These are phyloP conservation scores for Boletus reticulatus DNA, from an alignment of 768 basidiomycete genomes.

Conservation along the genomic window DNA sequence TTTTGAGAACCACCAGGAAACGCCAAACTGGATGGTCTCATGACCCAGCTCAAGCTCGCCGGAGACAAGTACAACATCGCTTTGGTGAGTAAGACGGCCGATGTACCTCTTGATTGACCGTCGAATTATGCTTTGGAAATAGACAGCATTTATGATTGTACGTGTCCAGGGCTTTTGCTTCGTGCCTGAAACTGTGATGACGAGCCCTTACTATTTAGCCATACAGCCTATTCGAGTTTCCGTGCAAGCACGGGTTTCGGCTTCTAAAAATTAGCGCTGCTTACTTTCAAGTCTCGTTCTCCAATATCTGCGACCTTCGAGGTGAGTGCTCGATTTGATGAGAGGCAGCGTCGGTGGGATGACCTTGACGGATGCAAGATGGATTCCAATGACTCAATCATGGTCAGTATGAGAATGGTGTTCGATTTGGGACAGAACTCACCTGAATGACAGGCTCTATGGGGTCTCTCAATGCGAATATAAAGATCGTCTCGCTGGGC, in stretches of 20 bases:
- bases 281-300: neutral
- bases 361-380: neutral
- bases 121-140: neutral
- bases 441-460: neutral
- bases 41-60: slow-evolving; percentile 50
- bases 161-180: neutral
- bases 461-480: neutral
- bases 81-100: slow-evolving; percentile 38
- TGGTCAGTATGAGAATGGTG: neutral
- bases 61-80: slow-evolving; percentile 67
- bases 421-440: no score
- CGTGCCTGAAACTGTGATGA: neutral
- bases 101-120: neutral
- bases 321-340: neutral
- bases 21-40: slow-evolving; percentile 63
- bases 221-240: neutral
- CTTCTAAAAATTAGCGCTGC: neutral
- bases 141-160: slow-evolving; percentile 6
- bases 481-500: no score
- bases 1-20: slow-evolving; percentile 44
- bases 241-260: neutral
- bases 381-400: slow-evolving; percentile 3
- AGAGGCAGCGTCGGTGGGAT: neutral
- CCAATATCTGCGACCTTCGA: neutral
- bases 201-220: neutral